Conservation (phyloP, 768 basidiomycete species). For the Nidula microcarpa region DNA sequence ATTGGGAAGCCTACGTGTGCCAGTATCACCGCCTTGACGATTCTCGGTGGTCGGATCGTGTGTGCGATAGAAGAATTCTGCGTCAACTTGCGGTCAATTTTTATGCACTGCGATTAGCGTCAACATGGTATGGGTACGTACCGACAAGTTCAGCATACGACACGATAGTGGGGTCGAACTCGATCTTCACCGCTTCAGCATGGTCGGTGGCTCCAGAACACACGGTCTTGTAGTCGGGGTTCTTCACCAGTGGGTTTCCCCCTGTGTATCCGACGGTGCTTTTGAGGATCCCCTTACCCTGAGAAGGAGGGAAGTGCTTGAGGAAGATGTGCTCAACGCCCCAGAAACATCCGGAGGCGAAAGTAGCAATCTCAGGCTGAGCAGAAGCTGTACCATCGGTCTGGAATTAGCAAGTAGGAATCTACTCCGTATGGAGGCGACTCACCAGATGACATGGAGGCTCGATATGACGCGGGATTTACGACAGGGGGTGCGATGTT, state of each 20-base stretch:
- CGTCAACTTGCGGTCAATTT: not conserved
- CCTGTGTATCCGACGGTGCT: slow-evolving; percentile 82
- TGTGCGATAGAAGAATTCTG: slow-evolving; percentile 93
- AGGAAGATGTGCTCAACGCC: slow-evolving; percentile 84
- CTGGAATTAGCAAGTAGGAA: not conserved
- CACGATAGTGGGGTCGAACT: slow-evolving; percentile 78
- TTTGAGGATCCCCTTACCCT: slow-evolving; percentile 72
- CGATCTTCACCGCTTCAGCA: slow-evolving; percentile 84
- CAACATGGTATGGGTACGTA: slow-evolving; percentile 29
- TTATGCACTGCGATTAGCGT: not conserved
- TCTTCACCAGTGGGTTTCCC: slow-evolving; percentile 47
- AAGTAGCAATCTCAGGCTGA: slow-evolving; percentile 37
- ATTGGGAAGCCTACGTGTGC: slow-evolving; percentile 58
- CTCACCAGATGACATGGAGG: not conserved
- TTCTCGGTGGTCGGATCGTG: slow-evolving; percentile 90
- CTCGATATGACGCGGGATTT: too few relatives aligned
- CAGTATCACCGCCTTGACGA: slow-evolving; percentile 72
- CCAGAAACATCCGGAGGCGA: slow-evolving; percentile 77
- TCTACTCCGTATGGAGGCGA: not conserved
- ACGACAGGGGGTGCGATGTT: too few relatives aligned
- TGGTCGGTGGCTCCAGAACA: slow-evolving; percentile 82
- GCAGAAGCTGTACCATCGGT: slow-evolving; percentile 7
- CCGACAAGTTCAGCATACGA: slow-evolving; percentile 85
- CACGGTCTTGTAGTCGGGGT: slow-evolving; percentile 72
- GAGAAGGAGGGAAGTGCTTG: slow-evolving; percentile 67